phyloP scores from a whole-genome alignment of 106 monocot species.

The Platanthera guangdongensis region DNA sequence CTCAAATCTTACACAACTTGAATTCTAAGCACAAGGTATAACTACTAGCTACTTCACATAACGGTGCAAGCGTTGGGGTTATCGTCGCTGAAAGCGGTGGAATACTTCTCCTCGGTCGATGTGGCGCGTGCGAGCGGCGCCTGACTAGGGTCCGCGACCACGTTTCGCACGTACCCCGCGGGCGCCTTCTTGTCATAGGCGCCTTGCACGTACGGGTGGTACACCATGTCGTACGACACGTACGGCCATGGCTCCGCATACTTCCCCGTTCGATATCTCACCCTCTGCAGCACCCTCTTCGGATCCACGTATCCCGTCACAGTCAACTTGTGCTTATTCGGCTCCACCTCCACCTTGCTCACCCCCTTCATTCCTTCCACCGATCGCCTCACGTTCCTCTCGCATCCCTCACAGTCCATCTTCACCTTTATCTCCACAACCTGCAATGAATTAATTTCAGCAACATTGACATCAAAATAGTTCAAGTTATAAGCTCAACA shows the following conservation, averaged over 20 bases:
- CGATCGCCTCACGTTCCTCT: conserved; percentile 10
- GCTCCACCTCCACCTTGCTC: conserved; percentile 12
- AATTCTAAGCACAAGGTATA: too few relatives aligned
- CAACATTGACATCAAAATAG: not conserved
- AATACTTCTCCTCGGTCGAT: conserved; percentile 14
- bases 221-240: conserved; percentile 21
- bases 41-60: conserved; percentile 6
- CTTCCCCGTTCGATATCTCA: conserved; percentile 17
- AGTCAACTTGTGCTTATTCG: conserved; percentile 21
- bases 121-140: conserved; percentile 23
- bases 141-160: conserved; percentile 6
- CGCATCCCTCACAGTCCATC: conserved; percentile 27
- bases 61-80: conserved; percentile 17
- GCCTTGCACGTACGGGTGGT: conserved; percentile 18
- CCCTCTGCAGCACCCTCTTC: conserved; percentile 14
- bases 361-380: conserved; percentile 24
- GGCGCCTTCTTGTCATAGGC: conserved; percentile 25
- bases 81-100: conserved; percentile 22
- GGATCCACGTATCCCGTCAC: conserved; percentile 22
- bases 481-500: too few relatives aligned
- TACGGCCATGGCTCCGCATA: conserved; percentile 15
- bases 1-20: too few relatives aligned
- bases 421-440: conserved; percentile 21
- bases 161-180: conserved; percentile 22
- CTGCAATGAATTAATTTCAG: not conserved